A percentile compares a stretch with the other conserved stretches of the same genome.
Conservation (phyloP, 805 yeast species). For the Sugiyamaella valdiviana region DNA sequence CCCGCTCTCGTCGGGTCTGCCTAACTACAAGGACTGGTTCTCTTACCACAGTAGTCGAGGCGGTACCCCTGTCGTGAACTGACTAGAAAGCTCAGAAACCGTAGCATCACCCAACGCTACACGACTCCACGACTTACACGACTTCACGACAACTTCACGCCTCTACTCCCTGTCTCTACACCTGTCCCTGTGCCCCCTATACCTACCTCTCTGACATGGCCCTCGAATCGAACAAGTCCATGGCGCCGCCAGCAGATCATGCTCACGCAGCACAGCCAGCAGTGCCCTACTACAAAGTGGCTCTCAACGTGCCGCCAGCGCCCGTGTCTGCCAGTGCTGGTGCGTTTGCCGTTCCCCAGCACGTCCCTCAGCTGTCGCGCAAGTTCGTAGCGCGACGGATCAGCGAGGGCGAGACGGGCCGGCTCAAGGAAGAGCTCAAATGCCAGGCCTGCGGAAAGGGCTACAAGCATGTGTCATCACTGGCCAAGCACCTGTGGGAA, state of each 20-base stretch:
- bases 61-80: background rate
- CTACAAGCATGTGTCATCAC: conserved; percentile 79
- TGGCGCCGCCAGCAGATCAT: background rate
- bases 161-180: no score
- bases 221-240: background rate
- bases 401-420: conserved; percentile 79
- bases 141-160: no score
- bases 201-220: no score
- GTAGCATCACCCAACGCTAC: no score
- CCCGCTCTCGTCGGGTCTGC: background rate
- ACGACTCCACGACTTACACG: no score
- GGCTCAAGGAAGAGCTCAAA: conserved; percentile 74
- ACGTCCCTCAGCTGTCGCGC: conserved; percentile 24
- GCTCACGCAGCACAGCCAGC: background rate
- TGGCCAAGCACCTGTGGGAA: conserved; percentile 88
- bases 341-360: background rate
- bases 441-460: conserved; percentile 93
- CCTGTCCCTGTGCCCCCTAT: no score
- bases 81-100: no score
- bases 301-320: background rate
- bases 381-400: conserved; percentile 75
- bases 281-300: conserved; percentile 7
- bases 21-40: background rate
- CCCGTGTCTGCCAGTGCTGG: background rate
- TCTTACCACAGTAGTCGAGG: background rate